Conservation (phyloP, 164 flowering plant genomes). For the Chimonanthus salicifolius region DNA sequence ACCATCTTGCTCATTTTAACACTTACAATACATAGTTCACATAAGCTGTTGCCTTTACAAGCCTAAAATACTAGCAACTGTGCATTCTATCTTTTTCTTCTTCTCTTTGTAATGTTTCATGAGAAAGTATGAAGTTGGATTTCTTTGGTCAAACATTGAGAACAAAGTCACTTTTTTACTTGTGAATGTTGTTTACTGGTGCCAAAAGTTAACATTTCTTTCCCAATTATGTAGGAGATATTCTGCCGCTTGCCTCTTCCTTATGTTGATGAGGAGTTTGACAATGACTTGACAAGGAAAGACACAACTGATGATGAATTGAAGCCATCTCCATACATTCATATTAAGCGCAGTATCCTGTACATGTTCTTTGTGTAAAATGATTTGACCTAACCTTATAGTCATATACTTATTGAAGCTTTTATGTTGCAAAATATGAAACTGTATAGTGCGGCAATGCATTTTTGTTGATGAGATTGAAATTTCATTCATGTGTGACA, state of each 20-base stretch:
- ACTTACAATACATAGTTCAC: neutral
- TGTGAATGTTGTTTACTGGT: neutral
- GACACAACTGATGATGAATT: constrained; percentile 35
- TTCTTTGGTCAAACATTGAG: neutral
- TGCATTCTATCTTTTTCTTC: neutral
- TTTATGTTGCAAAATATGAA: no score
- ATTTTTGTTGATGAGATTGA: neutral
- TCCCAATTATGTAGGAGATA: constrained; percentile 46
- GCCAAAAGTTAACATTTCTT: neutral
- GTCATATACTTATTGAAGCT: no score
- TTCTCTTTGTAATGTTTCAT: neutral
- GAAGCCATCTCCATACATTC: constrained; percentile 73
- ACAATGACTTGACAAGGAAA: constrained; percentile 47
- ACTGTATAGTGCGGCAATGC: no score
- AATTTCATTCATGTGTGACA: neutral
- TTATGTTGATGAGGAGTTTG: constrained; percentile 65
- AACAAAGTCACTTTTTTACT: neutral
- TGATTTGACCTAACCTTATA: no score
- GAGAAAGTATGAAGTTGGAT: neutral
- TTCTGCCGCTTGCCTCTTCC: constrained; percentile 76
- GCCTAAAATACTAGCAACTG: neutral
- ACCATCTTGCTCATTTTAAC: neutral
- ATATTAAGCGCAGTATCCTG: constrained; percentile 91
- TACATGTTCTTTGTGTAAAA: neutral
- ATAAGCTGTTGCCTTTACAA: constrained; percentile 2